Percentiles rank a stretch among this genome's conserved stretches.
These are phyloP conservation scores for Trifolium subterraneum DNA, from an alignment of 306 rosid genomes.

Conservation along the genomic window DNA sequence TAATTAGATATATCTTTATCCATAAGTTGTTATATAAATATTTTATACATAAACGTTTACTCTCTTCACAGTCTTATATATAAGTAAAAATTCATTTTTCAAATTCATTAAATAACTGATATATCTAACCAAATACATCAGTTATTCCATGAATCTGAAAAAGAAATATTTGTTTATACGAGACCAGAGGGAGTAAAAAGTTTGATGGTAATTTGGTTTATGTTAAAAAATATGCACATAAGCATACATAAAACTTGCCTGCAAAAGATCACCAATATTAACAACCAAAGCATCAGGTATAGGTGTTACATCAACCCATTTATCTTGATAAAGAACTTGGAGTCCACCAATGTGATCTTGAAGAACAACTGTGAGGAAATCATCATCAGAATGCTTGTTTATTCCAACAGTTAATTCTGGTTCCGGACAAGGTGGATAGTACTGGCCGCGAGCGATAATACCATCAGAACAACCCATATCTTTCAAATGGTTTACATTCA, in stretches of 20 bases:
- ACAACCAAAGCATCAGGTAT: slow-evolving; percentile 37
- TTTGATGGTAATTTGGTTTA: too few relatives aligned
- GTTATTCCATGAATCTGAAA: too few relatives aligned
- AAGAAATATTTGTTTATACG: too few relatives aligned
- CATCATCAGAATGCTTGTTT: slow-evolving; percentile 37
- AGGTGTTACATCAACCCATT: slow-evolving; percentile 40
- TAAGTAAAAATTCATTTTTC: too few relatives aligned
- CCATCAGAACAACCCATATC: slow-evolving; percentile 41
- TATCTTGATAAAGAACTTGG: slow-evolving; percentile 34
- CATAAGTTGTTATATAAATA: too few relatives aligned
- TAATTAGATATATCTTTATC: neutral
- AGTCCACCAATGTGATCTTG: slow-evolving; percentile 51
- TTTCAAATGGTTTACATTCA: slow-evolving; percentile 35
- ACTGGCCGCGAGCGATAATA: slow-evolving; percentile 23
- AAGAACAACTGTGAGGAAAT: slow-evolving; percentile 46
- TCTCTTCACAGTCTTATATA: too few relatives aligned
- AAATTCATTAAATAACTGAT: too few relatives aligned
- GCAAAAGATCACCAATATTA: slow-evolving; percentile 40
- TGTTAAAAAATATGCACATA: too few relatives aligned
- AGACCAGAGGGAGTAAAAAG: too few relatives aligned
- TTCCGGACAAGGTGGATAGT: slow-evolving; percentile 51
- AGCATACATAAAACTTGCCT: too few relatives aligned
- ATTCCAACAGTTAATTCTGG: slow-evolving; percentile 43
- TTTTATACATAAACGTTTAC: too few relatives aligned
- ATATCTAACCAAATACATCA: too few relatives aligned